A percentile compares a stretch with the other conserved stretches of the same genome.
Evolutionary conservation across 495 filamentous ascomycete species (phyloP).

Genomic region (Immersiella caudata): DNA sequence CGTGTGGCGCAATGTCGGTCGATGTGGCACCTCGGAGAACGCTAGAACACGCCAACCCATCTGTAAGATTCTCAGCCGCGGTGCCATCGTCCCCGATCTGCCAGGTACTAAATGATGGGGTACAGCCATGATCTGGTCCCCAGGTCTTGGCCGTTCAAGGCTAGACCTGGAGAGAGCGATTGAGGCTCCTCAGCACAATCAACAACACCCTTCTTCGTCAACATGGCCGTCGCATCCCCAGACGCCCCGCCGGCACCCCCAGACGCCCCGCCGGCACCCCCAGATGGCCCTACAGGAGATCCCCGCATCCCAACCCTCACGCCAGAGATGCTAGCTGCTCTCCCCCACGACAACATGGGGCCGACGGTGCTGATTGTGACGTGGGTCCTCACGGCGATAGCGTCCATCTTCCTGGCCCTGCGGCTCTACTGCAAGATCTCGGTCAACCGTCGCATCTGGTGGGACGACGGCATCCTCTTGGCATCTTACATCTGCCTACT

Average conservation of each 20-base stretch:
- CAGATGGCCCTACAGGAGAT: not conserved
- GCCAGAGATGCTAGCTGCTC: constrained; percentile 15
- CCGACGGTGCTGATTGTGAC: constrained; percentile 29
- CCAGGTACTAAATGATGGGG: not conserved
- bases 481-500: constrained; percentile 35
- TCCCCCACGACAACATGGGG: constrained; percentile 34
- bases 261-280: not conserved
- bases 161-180: too few relatives aligned
- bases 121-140: not conserved
- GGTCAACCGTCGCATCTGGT: constrained; percentile 33
- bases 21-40: not conserved
- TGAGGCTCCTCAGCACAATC: too few relatives aligned
- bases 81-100: not conserved
- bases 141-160: too few relatives aligned
- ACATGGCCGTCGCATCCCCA: not conserved
- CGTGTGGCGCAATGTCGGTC: not conserved
- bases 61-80: not conserved
- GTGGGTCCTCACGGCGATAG: constrained; percentile 35
- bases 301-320: not conserved
- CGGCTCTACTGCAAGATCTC: constrained; percentile 38
- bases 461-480: constrained; percentile 40
- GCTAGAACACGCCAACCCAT: not conserved
- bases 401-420: constrained; percentile 34
- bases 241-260: not conserved
- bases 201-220: not conserved